Conservation (phyloP, 2,329 filamentous ascomycete species). For the Xylaria sp. region DNA sequence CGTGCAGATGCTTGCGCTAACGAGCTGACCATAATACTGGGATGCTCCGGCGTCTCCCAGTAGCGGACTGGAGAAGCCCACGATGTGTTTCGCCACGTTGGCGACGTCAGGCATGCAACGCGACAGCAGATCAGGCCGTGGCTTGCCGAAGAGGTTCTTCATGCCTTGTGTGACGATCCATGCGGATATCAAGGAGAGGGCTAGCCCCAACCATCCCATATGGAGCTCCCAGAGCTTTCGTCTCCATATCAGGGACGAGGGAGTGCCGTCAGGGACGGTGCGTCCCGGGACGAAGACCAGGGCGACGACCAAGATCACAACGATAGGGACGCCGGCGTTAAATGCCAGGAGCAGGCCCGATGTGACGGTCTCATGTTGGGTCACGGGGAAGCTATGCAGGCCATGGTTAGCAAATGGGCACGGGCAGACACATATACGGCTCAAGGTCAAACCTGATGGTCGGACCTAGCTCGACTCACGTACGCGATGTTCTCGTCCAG, state of each 20-base stretch:
- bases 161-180: constrained; percentile 87
- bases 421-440: background rate
- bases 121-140: constrained; percentile 83
- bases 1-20: constrained; percentile 80
- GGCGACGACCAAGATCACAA: constrained; percentile 75
- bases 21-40: constrained; percentile 70
- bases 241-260: constrained; percentile 75
- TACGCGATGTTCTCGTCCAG: constrained; percentile 81
- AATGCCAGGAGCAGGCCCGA: constrained; percentile 73
- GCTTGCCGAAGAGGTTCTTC: constrained; percentile 79
- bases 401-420: constrained; percentile 11
- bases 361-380: constrained; percentile 77
- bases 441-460: background rate
- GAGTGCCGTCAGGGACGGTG: constrained; percentile 71
- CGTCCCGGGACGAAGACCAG: constrained; percentile 78
- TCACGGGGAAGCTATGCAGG: constrained; percentile 72
- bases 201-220: constrained; percentile 84
- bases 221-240: constrained; percentile 93
- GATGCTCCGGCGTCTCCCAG: constrained; percentile 53
- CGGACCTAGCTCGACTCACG: constrained; percentile 41
- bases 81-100: constrained; percentile 68
- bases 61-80: constrained; percentile 59
- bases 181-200: constrained; percentile 74
- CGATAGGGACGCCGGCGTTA: constrained; percentile 71
- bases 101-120: constrained; percentile 81